A percentile compares a stretch with the other conserved stretches of the same genome.
These are phyloP conservation scores for Phaeodactylum tricornutum DNA, from an alignment of 108 stramenopile genomes.

Conservation along the genomic window DNA sequence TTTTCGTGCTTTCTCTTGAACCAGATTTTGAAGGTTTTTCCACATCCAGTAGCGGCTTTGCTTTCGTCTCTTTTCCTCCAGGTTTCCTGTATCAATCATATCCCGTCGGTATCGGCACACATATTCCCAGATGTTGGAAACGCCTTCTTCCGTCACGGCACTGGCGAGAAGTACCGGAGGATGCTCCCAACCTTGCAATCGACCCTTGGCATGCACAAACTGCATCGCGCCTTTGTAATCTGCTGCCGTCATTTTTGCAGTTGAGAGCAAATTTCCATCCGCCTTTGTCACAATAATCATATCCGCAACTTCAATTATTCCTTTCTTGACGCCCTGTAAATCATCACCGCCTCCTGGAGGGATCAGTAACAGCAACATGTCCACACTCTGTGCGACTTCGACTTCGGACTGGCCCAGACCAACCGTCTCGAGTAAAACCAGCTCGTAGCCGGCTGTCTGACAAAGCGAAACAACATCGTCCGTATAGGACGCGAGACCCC, in stretches of 20 bases:
- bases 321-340: slow-evolving; percentile 82
- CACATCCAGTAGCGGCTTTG: slow-evolving; percentile 80
- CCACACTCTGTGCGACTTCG: slow-evolving; percentile 78
- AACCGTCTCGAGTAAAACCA: slow-evolving; percentile 94
- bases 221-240: slow-evolving; percentile 64
- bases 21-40: slow-evolving; percentile 33
- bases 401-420: slow-evolving; percentile 96
- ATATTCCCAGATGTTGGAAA: slow-evolving; percentile 46
- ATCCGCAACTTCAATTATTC: slow-evolving; percentile 95
- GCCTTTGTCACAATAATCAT: slow-evolving; percentile 87
- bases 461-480: slow-evolving; percentile 90
- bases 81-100: slow-evolving; percentile 24
- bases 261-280: slow-evolving; percentile 89
- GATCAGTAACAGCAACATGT: slow-evolving; percentile 83
- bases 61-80: slow-evolving; percentile 31
- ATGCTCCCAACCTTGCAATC: slow-evolving; percentile 9
- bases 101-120: slow-evolving; percentile 29
- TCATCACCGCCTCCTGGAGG: slow-evolving; percentile 96
- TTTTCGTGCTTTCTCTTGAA: slow-evolving; percentile 22
- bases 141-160: slow-evolving; percentile 38
- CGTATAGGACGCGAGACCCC: slow-evolving; percentile 90
- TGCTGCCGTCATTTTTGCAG: slow-evolving; percentile 97
- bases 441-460: slow-evolving; percentile 78
- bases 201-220: slow-evolving; percentile 19
- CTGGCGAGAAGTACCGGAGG: slow-evolving; percentile 61